Base-by-base conservation (phyloP, 257 asterid species). In the Salvia hispanica region DNA sequence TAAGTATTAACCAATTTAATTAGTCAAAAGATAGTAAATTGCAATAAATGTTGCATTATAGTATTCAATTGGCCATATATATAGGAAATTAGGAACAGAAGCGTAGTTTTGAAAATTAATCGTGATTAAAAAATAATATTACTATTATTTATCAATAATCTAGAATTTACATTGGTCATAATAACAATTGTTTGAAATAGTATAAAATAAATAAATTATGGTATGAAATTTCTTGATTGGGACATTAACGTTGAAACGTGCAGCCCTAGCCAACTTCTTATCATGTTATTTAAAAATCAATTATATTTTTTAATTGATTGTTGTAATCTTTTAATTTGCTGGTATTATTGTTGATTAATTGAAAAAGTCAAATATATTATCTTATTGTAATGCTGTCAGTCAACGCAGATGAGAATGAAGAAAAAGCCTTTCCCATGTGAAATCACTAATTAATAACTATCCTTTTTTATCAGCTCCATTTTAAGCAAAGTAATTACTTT, bases 221-320 rank as follows among this genome's bases (percentile, higher is more conserved):
- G 31, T 25, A 25, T 25, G 31, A 25, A 25, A 25, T 25, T 25
- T 25, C 31, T 25, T 25, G 31, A 25, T 0, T 45, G 40, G 59
- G 54, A 47, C 68, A 37, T 67, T 25, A 71, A 71, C 76, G 77
- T 71, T 63, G 72, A 71, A 62, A 71, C 77, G 80, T 78, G 77
- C 75, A 74, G 25, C 10, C 55, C 40, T 14, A 8, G 64, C 47
- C 80, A 37, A 66, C 77, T 36, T 54, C 67, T 62, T 78, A 74
- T 68, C 82, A 77, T 73, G 78, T 64, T 42, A 25, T 43, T 56
- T 60, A 0, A 14, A 28, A 65, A 65, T 60, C 6, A 28, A 6
- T 42, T 33, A 1, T 25, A 25, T 25, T 46, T 34, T 10, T 62
- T 21, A 21, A 28, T 42, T 71, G 36, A 25, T 28, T 11, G 4